phyloP scores from a whole-genome alignment of 192 early-diverging fungal genomes.

The Gamsiella multidivaricata region DNA sequence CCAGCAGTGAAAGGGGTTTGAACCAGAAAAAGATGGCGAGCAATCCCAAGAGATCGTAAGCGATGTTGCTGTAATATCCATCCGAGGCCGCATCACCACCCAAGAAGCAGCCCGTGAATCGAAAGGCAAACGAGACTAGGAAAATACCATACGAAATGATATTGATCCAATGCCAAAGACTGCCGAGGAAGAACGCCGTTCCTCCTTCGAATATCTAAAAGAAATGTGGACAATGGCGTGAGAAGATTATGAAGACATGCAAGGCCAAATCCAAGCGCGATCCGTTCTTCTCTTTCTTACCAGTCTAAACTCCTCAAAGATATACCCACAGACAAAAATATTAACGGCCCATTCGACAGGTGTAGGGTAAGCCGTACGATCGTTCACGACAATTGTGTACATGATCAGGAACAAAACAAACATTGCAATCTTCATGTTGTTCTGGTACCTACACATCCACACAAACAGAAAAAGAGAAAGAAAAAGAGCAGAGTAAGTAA shows the following conservation, averaged over 20 bases:
- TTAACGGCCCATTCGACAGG: conserved; percentile 33
- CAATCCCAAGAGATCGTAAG: conserved; percentile 47
- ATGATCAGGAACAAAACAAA: conserved; percentile 42
- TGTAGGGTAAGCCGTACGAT: conserved; percentile 20
- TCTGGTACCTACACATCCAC: conserved; percentile 49
- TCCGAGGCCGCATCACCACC: neutral
- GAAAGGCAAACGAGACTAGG: conserved; percentile 43
- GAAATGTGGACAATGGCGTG: too few relatives aligned
- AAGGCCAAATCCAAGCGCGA: neutral
- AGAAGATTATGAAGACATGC: neutral
- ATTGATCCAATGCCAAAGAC: conserved; percentile 56
- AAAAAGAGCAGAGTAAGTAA: neutral
- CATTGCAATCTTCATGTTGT: conserved; percentile 43
- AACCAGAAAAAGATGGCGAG: conserved; percentile 52
- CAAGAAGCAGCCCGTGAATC: conserved; percentile 32
- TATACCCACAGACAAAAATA: conserved; percentile 49
- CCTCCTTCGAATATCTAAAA: conserved; percentile 53
- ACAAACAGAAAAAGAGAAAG: neutral
- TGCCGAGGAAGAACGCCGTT: conserved; percentile 48
- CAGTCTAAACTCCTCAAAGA: conserved; percentile 53
- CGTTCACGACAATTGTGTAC: conserved; percentile 49
- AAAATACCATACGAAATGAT: conserved; percentile 53
- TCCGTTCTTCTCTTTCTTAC: conserved; percentile 23
- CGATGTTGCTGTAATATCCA: conserved; percentile 12
- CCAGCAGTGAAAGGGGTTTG: conserved; percentile 42